A percentile compares a stretch with the other conserved stretches of the same genome.
These are phyloP conservation scores for Didymella arachidicola DNA, from an alignment of 2,329 filamentous ascomycete species.

Conservation along the genomic window DNA sequence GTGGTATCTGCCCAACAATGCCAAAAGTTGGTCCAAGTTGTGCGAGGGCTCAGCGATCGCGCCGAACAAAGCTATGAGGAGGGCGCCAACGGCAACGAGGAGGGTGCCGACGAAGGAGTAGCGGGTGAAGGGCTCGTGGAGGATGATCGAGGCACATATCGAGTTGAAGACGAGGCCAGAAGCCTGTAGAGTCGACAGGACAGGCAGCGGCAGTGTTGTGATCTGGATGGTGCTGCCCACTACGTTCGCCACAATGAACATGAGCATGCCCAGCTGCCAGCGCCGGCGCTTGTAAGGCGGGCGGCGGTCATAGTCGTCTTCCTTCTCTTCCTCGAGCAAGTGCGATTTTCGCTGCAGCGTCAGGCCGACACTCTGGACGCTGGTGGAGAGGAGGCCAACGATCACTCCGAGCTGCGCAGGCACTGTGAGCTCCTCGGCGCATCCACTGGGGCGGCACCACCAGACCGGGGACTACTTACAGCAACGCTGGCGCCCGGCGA, in stretches of 20 bases:
- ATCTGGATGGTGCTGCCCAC: conserved; percentile 97
- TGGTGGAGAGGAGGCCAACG: conserved; percentile 91
- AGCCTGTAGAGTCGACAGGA: conserved; percentile 88
- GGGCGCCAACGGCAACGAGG: conserved; percentile 85
- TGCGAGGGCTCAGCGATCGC: conserved; percentile 94
- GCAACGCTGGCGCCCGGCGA: conserved; percentile 53
- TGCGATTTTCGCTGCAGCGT: conserved; percentile 98
- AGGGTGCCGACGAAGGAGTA: conserved; percentile 92
- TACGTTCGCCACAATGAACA: conserved; percentile 95
- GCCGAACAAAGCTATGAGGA: conserved; percentile 91
- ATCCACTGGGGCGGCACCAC: background rate
- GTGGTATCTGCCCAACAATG: conserved; percentile 73
- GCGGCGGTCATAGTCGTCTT: conserved; percentile 75
- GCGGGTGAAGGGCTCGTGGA: conserved; percentile 91
- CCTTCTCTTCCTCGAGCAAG: conserved; percentile 95
- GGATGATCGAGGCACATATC: conserved; percentile 90
- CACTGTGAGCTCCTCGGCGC: conserved; percentile 19
- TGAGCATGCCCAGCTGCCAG: conserved; percentile 97
- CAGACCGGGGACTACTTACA: conserved; percentile 42
- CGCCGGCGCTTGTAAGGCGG: conserved; percentile 88
- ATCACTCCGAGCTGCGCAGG: conserved; percentile 79
- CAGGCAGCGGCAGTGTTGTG: conserved; percentile 90
- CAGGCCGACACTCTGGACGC: conserved; percentile 91
- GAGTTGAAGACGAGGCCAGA: conserved; percentile 98
- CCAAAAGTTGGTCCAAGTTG: conserved; percentile 80